Evolutionary conservation across 1,284 basidiomycete species (phyloP).

Genomic region (Trametes polyzona): DNA sequence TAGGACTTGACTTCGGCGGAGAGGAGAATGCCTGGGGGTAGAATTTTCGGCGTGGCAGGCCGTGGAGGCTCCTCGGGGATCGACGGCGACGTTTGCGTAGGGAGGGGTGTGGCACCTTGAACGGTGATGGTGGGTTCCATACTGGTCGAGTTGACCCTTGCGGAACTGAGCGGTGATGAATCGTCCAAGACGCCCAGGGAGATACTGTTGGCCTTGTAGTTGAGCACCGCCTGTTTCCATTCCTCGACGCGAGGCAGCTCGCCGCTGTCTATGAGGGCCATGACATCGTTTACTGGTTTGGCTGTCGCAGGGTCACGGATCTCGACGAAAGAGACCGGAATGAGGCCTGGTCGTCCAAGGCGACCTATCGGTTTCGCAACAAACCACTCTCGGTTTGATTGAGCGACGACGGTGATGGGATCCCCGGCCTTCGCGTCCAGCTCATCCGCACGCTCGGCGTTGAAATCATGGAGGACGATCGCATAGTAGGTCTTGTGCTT

Average conservation of each 20-base stretch:
- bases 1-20: slow-evolving; percentile 94
- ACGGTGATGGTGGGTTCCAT: slow-evolving; percentile 26
- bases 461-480: slow-evolving; percentile 94
- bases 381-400: slow-evolving; percentile 90
- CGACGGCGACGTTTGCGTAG: slow-evolving; percentile 32
- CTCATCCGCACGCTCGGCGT: slow-evolving; percentile 94
- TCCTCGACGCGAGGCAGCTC: slow-evolving; percentile 95
- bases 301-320: slow-evolving; percentile 92
- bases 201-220: slow-evolving; percentile 96
- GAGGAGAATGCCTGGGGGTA: slow-evolving; percentile 84
- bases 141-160: slow-evolving; percentile 16
- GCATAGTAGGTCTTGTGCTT: slow-evolving; percentile 84
- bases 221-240: slow-evolving; percentile 95
- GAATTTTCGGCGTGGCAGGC: slow-evolving; percentile 42
- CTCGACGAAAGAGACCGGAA: slow-evolving; percentile 96
- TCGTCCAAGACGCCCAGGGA: slow-evolving; percentile 90
- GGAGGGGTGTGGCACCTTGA: slow-evolving; percentile 35
- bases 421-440: slow-evolving; percentile 95
- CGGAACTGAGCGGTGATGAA: slow-evolving; percentile 15
- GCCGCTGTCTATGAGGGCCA: slow-evolving; percentile 80
- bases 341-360: slow-evolving; percentile 94
- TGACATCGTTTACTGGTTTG: slow-evolving; percentile 72
- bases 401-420: slow-evolving; percentile 88
- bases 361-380: slow-evolving; percentile 94
- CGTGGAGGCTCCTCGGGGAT: slow-evolving; percentile 20